Conservation (phyloP, 257 asterid genomes). For the Jacaranda copaia region DNA sequence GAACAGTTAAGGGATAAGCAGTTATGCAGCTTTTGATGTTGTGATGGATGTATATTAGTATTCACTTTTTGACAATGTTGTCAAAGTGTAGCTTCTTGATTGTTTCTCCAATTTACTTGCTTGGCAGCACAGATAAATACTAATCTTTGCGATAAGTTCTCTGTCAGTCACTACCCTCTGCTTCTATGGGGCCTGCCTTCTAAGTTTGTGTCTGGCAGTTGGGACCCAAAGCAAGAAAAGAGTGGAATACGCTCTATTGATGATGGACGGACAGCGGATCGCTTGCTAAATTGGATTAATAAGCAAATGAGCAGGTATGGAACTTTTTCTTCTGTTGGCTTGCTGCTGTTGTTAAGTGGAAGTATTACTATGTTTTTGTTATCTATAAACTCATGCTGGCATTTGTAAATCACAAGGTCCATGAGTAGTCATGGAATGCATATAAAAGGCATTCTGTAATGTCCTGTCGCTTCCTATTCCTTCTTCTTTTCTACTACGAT, state of each 20-base stretch:
- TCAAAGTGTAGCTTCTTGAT: constrained; percentile 47
- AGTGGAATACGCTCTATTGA: constrained; percentile 64
- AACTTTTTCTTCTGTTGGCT: constrained; percentile 20
- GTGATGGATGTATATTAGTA: neutral
- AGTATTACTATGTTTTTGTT: constrained; percentile 5
- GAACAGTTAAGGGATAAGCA: constrained; percentile 17
- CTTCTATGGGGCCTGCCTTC: constrained; percentile 92
- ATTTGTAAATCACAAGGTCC: constrained; percentile 26
- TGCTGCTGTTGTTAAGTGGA: constrained; percentile 13
- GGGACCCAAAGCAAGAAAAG: constrained; percentile 72
- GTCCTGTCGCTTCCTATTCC: neutral
- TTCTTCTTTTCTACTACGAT: neutral
- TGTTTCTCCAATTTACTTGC: constrained; percentile 48
- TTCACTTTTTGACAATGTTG: constrained; percentile 10
- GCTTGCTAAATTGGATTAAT: constrained; percentile 81
- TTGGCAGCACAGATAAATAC: constrained; percentile 97
- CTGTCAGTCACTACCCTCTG: constrained; percentile 77
- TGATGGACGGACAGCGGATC: constrained; percentile 73
- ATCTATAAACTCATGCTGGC: neutral
- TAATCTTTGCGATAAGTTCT: constrained; percentile 84
- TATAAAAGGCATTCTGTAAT: constrained; percentile 22
- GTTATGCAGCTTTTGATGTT: neutral
- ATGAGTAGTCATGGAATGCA: constrained; percentile 4
- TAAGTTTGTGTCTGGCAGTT: constrained; percentile 73
- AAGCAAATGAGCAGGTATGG: constrained; percentile 73